phyloP scores from a whole-genome alignment of 2,329 filamentous ascomycete genomes.

The Bertia moriformis region DNA sequence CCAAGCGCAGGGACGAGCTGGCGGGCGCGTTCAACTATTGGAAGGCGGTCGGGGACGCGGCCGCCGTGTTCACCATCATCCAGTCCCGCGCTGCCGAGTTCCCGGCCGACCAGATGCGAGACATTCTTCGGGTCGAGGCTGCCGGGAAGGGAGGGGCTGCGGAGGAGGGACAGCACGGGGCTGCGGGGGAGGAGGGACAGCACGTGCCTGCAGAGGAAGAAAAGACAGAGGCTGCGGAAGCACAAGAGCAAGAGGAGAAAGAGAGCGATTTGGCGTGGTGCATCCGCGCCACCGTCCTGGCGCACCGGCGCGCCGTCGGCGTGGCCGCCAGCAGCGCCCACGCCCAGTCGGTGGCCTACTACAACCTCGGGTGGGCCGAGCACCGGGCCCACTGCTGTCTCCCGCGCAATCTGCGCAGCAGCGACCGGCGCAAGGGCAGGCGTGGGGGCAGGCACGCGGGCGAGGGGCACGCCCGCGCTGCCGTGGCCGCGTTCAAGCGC shows the following conservation, averaged over 20 bases:
- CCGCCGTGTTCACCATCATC: constrained; percentile 67
- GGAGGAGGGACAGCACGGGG: background rate
- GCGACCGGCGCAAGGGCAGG: constrained; percentile 40
- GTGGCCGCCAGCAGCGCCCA: constrained; percentile 61
- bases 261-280: constrained; percentile 39
- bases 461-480: constrained; percentile 43
- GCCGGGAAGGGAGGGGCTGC: constrained; percentile 19
- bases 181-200: background rate
- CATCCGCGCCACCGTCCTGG: constrained; percentile 62
- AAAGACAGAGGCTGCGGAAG: constrained; percentile 31
- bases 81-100: constrained; percentile 52
- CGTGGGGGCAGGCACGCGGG: constrained; percentile 42
- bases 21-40: constrained; percentile 79
- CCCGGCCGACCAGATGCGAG: constrained; percentile 39
- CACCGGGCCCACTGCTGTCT: constrained; percentile 63
- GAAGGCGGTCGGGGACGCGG: constrained; percentile 84
- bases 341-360: constrained; percentile 89
- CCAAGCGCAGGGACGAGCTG: constrained; percentile 41
- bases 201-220: constrained; percentile 52
- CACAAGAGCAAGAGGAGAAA: constrained; percentile 29
- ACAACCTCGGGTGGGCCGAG: constrained; percentile 92
- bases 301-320: constrained; percentile 74
- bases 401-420: constrained; percentile 33
- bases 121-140: constrained; percentile 36
- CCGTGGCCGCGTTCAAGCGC: constrained; percentile 83